Evolutionary conservation across 1,139 yeast species (phyloP).

Genomic region (Hansenula lynferdii): DNA sequence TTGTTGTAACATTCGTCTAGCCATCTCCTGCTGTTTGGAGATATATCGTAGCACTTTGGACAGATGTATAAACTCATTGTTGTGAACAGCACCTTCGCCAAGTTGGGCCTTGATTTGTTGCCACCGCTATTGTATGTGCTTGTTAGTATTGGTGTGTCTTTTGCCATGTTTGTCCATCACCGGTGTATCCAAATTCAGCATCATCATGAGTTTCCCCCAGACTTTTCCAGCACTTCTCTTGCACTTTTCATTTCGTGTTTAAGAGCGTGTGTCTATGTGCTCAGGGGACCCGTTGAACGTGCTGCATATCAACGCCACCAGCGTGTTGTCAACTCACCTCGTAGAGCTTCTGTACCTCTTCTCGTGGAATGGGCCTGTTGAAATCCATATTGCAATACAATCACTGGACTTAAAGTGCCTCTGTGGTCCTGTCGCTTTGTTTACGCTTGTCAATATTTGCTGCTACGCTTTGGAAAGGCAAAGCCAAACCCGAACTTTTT

Average conservation of each 20-base stretch:
- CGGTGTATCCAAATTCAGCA: not conserved
- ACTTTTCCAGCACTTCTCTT: no score
- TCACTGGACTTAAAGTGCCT: no score
- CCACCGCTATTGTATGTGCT: slow-evolving; percentile 42
- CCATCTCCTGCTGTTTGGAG: slow-evolving; percentile 41
- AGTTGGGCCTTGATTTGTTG: slow-evolving; percentile 55
- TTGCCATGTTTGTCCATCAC: no score
- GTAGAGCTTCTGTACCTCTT: slow-evolving; percentile 22
- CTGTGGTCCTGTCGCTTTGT: not conserved
- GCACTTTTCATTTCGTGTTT: not conserved
- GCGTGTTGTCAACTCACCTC: no score
- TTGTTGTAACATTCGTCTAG: slow-evolving; percentile 23
- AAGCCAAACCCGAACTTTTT: slow-evolving; percentile 4
- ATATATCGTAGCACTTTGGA: slow-evolving; percentile 51
- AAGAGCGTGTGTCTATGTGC: not conserved
- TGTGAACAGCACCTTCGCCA: slow-evolving; percentile 60
- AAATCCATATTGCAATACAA: slow-evolving; percentile 22
- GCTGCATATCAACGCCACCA: no score
- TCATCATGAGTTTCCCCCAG: not conserved
- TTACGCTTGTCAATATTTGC: slow-evolving; percentile 5
- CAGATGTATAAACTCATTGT: slow-evolving; percentile 57
- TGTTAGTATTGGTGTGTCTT: slow-evolving; percentile 3
- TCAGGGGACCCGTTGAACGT: no score
- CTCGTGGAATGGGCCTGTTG: slow-evolving; percentile 19
- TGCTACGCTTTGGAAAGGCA: slow-evolving; percentile 1